Conservation (phyloP, 225 moss, liverwort and hornwort genomes). For the Sphagnum tenellum region DNA sequence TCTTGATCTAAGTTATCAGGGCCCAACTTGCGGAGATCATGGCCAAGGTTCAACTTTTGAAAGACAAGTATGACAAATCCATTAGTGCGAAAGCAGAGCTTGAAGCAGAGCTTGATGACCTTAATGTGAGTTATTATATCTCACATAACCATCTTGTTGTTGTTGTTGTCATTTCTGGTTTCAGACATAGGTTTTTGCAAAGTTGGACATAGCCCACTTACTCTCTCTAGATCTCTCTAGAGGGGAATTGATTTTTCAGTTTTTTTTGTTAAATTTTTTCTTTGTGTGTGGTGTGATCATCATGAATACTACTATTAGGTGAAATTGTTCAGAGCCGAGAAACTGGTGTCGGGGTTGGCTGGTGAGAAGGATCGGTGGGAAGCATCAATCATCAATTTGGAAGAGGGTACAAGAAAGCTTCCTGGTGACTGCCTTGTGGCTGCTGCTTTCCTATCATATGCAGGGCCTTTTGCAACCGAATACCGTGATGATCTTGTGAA, state of each 20-base stretch:
- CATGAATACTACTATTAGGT: constrained; percentile 12
- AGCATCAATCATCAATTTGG: constrained; percentile 59
- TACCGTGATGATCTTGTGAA: constrained; percentile 61
- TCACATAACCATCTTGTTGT: no score
- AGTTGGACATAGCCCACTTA: no score
- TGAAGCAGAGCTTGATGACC: constrained; percentile 61
- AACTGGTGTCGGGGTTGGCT: constrained; percentile 62
- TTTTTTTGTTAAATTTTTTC: no score
- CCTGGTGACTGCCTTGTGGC: constrained; percentile 71
- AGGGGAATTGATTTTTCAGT: no score
- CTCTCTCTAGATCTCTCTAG: no score
- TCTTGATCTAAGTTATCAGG: constrained; percentile 10
- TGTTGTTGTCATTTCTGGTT: no score
- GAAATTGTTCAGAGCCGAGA: constrained; percentile 68
- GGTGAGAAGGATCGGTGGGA: constrained; percentile 80
- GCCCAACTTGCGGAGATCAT: constrained; percentile 64
- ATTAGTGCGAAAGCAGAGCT: constrained; percentile 60
- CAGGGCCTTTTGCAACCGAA: constrained; percentile 71
- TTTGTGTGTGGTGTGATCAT: no score
- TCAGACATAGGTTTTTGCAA: no score
- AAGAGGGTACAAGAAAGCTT: constrained; percentile 69
- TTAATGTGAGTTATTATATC: constrained; percentile 31
- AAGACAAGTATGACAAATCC: constrained; percentile 74
- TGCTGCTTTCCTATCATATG: constrained; percentile 69
- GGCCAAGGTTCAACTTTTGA: constrained; percentile 58